Percentiles rank a stretch among this genome's conserved stretches.
phyloP scores from a whole-genome alignment of 2,329 filamentous ascomycete species.

The Cryphonectria parasitica region DNA sequence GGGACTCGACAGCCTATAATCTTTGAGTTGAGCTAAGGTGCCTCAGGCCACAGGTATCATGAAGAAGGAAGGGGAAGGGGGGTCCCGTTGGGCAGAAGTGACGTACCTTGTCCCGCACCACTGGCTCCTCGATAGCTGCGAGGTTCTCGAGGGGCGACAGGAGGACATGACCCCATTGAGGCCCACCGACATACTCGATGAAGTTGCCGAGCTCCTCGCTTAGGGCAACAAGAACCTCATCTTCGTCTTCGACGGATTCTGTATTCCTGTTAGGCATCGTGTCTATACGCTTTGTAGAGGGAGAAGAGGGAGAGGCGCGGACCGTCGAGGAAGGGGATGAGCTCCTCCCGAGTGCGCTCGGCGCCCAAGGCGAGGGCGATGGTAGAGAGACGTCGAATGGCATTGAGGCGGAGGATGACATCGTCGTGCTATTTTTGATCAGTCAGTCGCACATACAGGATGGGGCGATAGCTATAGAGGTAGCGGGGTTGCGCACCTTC shows the following conservation, averaged over 20 bases:
- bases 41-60: constrained; percentile 20
- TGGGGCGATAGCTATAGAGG: constrained; percentile 5
- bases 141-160: constrained; percentile 97
- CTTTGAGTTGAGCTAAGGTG: constrained; percentile 16
- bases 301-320: constrained; percentile 46
- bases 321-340: constrained; percentile 99
- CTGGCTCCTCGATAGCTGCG: constrained; percentile 95
- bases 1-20: constrained; percentile 89
- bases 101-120: constrained; percentile 93
- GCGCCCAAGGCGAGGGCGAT: constrained; percentile 95
- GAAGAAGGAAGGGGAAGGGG: too few species aligned
- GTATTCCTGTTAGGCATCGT: constrained; percentile 34
- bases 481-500: constrained; percentile 67
- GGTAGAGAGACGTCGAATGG: constrained; percentile 96
- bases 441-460: constrained; percentile 35
- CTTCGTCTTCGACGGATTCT: constrained; percentile 99
- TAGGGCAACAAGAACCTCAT: constrained; percentile 94
- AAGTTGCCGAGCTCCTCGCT: constrained; percentile 97
- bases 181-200: constrained; percentile 95
- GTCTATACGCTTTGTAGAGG: constrained; percentile 20
- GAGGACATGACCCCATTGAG: constrained; percentile 92
- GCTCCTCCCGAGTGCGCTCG: constrained; percentile 95
- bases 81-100: not conserved
- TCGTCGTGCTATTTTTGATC: constrained; percentile 83
- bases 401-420: constrained; percentile 95